These are phyloP conservation scores for Colletotrichum noveboracense DNA, from an alignment of 2,329 filamentous ascomycete species.

Conservation along the genomic window DNA sequence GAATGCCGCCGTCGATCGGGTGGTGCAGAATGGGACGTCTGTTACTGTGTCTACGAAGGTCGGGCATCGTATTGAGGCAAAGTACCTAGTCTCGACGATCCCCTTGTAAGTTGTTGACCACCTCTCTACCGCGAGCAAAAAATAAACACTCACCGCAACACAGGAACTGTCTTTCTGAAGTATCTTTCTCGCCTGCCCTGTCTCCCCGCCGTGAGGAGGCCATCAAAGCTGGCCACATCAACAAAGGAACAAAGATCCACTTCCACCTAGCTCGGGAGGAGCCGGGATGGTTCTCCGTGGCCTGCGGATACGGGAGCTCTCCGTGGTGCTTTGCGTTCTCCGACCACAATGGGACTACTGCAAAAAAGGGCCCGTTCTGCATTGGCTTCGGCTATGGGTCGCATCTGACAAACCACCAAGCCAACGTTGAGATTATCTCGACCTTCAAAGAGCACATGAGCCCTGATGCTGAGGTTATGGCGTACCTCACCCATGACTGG, in stretches of 20 bases:
- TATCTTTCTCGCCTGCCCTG: background rate
- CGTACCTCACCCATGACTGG: background rate
- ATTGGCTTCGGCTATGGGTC: background rate
- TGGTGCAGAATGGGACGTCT: background rate
- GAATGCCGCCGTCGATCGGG: background rate
- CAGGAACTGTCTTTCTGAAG: background rate
- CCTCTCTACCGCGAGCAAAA: accelerated
- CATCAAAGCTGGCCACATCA: background rate
- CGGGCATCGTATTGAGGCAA: background rate
- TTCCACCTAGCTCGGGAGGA: background rate
- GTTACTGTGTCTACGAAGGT: background rate
- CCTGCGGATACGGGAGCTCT: background rate
- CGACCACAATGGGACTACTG: background rate
- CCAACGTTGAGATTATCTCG: background rate
- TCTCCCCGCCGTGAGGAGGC: background rate
- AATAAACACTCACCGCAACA: accelerated
- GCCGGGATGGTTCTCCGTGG: background rate
- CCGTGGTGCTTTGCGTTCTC: background rate
- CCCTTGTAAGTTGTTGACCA: background rate
- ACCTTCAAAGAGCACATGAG: background rate
- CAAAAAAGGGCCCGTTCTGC: background rate
- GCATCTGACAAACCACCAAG: accelerated
- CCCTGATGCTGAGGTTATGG: background rate
- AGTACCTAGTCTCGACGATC: background rate
- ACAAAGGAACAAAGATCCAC: background rate